These are phyloP conservation scores for Xylariales sp. DNA, from an alignment of 2,329 filamentous ascomycete species.

Conservation along the genomic window DNA sequence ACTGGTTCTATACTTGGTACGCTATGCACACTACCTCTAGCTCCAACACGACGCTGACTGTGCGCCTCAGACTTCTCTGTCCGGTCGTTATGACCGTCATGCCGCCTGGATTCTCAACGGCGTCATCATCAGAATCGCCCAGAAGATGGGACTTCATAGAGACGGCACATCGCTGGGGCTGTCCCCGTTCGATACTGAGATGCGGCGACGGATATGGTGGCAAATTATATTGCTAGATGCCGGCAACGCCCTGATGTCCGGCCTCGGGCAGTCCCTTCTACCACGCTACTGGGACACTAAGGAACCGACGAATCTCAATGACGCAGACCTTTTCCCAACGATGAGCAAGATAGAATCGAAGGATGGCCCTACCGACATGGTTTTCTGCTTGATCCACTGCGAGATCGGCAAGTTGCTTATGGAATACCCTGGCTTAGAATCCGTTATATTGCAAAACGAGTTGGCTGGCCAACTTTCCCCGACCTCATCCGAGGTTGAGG, in stretches of 20 bases:
- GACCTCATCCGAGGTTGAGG: conserved; percentile 29
- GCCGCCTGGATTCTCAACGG: conserved; percentile 58
- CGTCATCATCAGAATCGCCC: conserved; percentile 57
- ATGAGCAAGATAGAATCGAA: conserved; percentile 46
- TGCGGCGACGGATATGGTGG: conserved; percentile 66
- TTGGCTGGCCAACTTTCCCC: conserved; percentile 24
- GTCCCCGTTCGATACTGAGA: conserved; percentile 60
- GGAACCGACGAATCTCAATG: conserved; percentile 53
- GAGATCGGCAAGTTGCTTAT: conserved; percentile 47
- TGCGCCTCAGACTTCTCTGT: conserved; percentile 54
- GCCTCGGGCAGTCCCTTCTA: conserved; percentile 48
- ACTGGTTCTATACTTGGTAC: conserved; percentile 52
- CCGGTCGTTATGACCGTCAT: conserved; percentile 55
- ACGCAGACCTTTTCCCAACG: conserved; percentile 51
- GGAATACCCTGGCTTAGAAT: conserved; percentile 43
- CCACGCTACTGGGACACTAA: conserved; percentile 53
- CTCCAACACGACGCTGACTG: too few species aligned
- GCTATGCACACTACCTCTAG: too few species aligned
- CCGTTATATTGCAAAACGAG: conserved; percentile 42
- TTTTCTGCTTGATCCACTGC: conserved; percentile 47
- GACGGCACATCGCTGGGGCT: conserved; percentile 54
- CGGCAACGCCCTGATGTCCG: conserved; percentile 53
- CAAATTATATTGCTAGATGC: conserved; percentile 55
- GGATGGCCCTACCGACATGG: conserved; percentile 58
- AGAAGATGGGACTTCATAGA: conserved; percentile 63